Evolutionary conservation across 1,139 yeast genomes (phyloP), one percentile per base, ranked within the genome.

Genomic region (Meyerozyma elateridarum): DNA sequence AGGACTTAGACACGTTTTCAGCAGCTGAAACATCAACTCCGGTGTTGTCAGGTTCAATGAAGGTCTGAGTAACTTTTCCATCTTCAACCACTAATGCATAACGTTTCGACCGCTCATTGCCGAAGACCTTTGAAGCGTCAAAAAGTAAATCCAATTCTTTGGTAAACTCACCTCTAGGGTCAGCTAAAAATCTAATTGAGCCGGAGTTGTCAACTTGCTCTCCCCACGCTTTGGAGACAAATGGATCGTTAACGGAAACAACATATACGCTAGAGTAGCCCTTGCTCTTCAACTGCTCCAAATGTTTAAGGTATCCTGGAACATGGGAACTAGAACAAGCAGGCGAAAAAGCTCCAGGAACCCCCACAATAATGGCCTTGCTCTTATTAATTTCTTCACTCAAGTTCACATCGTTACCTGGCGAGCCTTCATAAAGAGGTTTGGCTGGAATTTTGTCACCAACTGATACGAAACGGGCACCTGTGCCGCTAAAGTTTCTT

Each of bases 311-410:
- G 57, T 75, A 87, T 4, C 91, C 94, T 5, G 96, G 96, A 31
- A 87, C 73, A 51, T 85, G 95, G 20, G 73, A 58, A 14, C 80
- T 76, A 20, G 89, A 70, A 56, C 96, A 87, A 1, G 87, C 93
- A 28, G 94, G 89, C 3, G 94, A 81, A 52, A 81, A 87, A 1
- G 96, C 95, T 14, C 95, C 96, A 28, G 96, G 96, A 27, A 87
- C 85, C 33, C 94, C 95, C 31, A 87, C 71, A 34, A 87, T 60
- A 25, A 87, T 53, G 26, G 76, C 62, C 52, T 77, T 80, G 28
- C 80, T 78, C 15, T 43, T 34, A 13, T 61, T 56, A 21, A 76
- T 65, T 46, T 75, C 78, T 28, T 73, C 69, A 12, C 82, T 73
- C 36, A 85, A 62, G 50, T 79, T 69, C 41, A 83, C 69, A 15